Base-by-base conservation (phyloP, 2,329 filamentous ascomycete genomes). In the Calonectria henricotiae region DNA sequence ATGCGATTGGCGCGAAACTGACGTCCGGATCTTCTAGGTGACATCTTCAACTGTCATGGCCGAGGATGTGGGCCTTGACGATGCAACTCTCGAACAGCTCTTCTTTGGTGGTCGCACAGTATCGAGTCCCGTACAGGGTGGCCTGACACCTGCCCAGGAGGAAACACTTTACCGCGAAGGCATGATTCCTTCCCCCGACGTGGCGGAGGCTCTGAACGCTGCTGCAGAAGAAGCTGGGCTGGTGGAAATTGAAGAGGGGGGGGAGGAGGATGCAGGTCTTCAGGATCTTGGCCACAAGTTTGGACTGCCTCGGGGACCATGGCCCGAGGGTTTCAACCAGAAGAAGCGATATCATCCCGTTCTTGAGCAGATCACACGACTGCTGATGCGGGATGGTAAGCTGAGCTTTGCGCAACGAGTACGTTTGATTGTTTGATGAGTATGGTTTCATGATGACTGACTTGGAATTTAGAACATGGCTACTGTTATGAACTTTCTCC, bases 331-430 rank as follows among this genome's bases (percentile, higher is more conserved):
- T 35, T 86, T 79, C 88, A 94, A 83, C 83, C 84, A 96, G 77
- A 93, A 95, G 82, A 87, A 94, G 80, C 90, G 96, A 78, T 97
- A 98, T 80, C 93, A 98, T 80, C 90, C 94, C 1, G 88, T 98
- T 8, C 86, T 98, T 58, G 87, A 92, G 74, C 96, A 98, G 85
- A 88, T 98, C 77, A 98, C 95, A 20, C 95, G 95, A 80, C 87
- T 98, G 76, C 84, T 99, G 73, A 99, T 98, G 96, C 87, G 88
- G 77, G 90, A 98, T 83, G 96, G 96, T 76, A 97, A 98, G 86
- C 90, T 97, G 81, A 93, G 92, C 79, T 89, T 90, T 81, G 96
- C 96, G n/a, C 94, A 99, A 83, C 91, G 91, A 85, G 95, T 97
- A 87, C 69, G 89, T 80, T 8, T 27, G 9, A 51, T 7, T 13